Evolutionary conservation across 108 stramenopile genomes (phyloP), one percentile per base, ranked within the genome.

Genomic region (Craspedostauros australis): DNA sequence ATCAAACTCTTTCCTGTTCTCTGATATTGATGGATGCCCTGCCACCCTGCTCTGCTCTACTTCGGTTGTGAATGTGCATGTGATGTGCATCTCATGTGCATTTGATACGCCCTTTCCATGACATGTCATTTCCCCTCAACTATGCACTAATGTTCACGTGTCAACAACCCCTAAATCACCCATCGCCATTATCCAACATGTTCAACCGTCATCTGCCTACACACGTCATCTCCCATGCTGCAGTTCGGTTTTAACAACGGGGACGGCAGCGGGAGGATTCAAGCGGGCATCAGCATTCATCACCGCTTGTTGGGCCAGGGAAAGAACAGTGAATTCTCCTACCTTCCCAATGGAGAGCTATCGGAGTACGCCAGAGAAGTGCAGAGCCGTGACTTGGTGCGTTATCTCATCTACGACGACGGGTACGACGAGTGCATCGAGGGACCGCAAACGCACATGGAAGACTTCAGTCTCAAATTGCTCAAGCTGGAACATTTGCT

Each of bases 221-320:
- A n/a, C n/a, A n/a, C n/a, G n/a, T n/a, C n/a, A n/a, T n/a, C n/a
- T n/a, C n/a, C n/a, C n/a, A n/a, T n/a, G n/a, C n/a, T n/a, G n/a
- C n/a, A n/a, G 46, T 91, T 79, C 48, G 90, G 90, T 21, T 91
- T 81, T 68, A 72, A 81, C 25, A 91, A 91, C 64, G 90, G 86
- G 16, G 90, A 91, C 70, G 86, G 86, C 9, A 83, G 79, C 20
- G 84, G 76, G 1, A 59, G 66, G 14, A 84, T 84, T 2, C 82
- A 91, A 72, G 72, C 64, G 22, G 62, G 52, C 26, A 60, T 91
- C 26, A 76, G 72, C 16, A 40, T 76, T 7, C 76, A 75, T 47
- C 90, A 91, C 52, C 70, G 73, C 23, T 37, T 78, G 22, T 43
- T 76, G 20, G 76, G 78, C 68, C 38, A 67, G 25, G 78, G 73